These are phyloP conservation scores for Penicillium griseofulvum DNA, from an alignment of 2,329 filamentous ascomycete species.

Conservation along the genomic window DNA sequence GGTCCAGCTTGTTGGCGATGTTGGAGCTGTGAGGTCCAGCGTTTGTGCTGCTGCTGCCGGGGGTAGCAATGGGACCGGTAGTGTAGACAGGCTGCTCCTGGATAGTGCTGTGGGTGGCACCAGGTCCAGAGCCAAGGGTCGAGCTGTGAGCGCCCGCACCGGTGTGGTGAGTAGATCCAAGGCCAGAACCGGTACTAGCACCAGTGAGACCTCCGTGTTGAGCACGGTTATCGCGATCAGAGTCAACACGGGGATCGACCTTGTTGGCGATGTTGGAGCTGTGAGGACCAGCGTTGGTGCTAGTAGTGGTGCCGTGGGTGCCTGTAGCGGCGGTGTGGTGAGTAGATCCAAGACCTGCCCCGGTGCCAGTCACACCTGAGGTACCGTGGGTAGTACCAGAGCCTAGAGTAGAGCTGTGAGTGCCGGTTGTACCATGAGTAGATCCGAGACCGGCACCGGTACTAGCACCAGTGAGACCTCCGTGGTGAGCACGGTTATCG, in stretches of 20 bases:
- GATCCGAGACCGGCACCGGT: not conserved
- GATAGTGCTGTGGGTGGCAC: not conserved
- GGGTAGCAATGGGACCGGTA: not conserved
- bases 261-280: constrained; percentile 19
- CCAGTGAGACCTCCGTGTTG: not conserved
- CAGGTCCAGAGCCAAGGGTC: not conserved
- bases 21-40: constrained; percentile 39
- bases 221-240: constrained; percentile 4
- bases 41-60: constrained; percentile 16
- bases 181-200: not conserved
- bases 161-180: not conserved
- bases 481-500: constrained; percentile 2
- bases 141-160: constrained; percentile 7
- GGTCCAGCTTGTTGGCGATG: constrained; percentile 32
- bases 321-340: constrained; percentile 4
- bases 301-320: not conserved
- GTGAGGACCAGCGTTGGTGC: not conserved
- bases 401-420: not conserved
- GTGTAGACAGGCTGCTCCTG: too few relatives aligned
- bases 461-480: not conserved
- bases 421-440: not conserved
- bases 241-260: constrained; percentile 3
- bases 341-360: not conserved
- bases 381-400: not conserved
- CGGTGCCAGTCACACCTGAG: not conserved